Evolutionary conservation across 805 yeast genomes (phyloP).

Genomic region (Komagataella ulmi): DNA sequence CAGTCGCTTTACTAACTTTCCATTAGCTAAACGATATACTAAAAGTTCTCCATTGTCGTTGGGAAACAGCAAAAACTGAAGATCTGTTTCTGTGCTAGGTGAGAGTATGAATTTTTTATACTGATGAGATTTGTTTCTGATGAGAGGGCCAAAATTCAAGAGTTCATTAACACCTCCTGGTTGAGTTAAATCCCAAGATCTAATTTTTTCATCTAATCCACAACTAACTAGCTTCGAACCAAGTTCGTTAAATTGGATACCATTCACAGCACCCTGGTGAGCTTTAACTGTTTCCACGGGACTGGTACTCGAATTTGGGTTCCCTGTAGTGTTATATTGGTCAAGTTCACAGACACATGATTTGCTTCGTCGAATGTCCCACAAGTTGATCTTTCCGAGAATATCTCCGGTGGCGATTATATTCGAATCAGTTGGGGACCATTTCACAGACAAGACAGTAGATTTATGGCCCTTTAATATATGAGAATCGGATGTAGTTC

Average conservation of each 20-base stretch:
- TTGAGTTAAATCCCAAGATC: slow-evolving; percentile 65
- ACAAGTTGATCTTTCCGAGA: slow-evolving; percentile 67
- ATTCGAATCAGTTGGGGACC: slow-evolving; percentile 58
- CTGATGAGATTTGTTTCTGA: slow-evolving; percentile 51
- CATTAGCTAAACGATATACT: slow-evolving; percentile 44
- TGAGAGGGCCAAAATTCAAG: slow-evolving; percentile 66
- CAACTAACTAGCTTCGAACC: slow-evolving; percentile 54
- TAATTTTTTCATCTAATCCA: slow-evolving; percentile 70
- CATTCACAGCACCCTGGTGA: slow-evolving; percentile 70
- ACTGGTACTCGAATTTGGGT: slow-evolving; percentile 2
- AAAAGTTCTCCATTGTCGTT: slow-evolving; percentile 65
- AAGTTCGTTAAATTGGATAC: slow-evolving; percentile 55
- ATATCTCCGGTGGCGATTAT: slow-evolving; percentile 69
- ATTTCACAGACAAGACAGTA: slow-evolving; percentile 39
- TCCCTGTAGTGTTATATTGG: slow-evolving; percentile 15
- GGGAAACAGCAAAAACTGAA: slow-evolving; percentile 53
- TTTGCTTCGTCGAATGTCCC: slow-evolving; percentile 72
- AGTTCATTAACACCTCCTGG: slow-evolving; percentile 37
- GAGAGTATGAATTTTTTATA: slow-evolving; percentile 41
- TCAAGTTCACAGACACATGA: slow-evolving; percentile 56
- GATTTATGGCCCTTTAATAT: slow-evolving; percentile 52
- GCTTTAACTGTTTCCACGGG: slow-evolving; percentile 28
- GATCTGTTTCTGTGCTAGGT: slow-evolving; percentile 35
- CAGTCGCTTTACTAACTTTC: slow-evolving; percentile 48
- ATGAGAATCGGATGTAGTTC: slow-evolving; percentile 64